Conservation (phyloP, 2,329 filamentous ascomycete genomes). For the Diaporthe citri region DNA sequence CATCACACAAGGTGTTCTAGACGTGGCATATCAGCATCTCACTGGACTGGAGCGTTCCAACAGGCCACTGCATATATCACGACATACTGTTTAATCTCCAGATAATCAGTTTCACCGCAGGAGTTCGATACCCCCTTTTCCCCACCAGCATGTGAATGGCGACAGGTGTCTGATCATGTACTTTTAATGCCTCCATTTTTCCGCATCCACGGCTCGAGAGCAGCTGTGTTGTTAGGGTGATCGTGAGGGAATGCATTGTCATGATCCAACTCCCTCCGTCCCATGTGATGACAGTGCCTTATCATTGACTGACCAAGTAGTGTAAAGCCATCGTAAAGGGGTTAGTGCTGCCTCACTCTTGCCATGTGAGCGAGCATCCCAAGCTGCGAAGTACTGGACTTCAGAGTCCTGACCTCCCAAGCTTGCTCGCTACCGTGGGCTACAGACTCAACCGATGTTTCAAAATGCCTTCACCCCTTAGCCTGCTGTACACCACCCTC, state of each 20-base stretch:
- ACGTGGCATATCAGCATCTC: neutral
- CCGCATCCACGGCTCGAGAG: neutral
- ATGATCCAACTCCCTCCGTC: neutral
- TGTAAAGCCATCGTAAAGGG: neutral
- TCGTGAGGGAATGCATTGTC: slow-evolving; percentile 14
- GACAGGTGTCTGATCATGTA: slow-evolving; percentile 17
- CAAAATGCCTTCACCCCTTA: neutral
- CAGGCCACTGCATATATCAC: slow-evolving; percentile 13
- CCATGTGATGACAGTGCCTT: neutral
- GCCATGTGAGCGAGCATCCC: neutral
- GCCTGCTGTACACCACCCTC: slow-evolving; percentile 24
- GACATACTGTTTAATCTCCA: slow-evolving; percentile 35
- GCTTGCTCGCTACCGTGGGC: no score
- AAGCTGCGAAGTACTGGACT: neutral
- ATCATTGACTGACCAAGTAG: no score
- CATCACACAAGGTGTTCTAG: neutral
- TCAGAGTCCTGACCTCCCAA: neutral
- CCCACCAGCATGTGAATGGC: slow-evolving; percentile 18
- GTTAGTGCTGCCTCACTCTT: neutral
- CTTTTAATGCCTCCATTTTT: slow-evolving; percentile 22
- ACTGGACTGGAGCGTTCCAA: slow-evolving; percentile 11
- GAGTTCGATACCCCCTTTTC: slow-evolving; percentile 36
- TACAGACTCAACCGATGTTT: neutral
- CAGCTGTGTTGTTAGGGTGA: neutral
- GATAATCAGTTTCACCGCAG: slow-evolving; percentile 16